A percentile compares a stretch with the other conserved stretches of the same genome.
phyloP scores from a whole-genome alignment of 176 grass and related monocot genomes.

The Ananas comosus region DNA sequence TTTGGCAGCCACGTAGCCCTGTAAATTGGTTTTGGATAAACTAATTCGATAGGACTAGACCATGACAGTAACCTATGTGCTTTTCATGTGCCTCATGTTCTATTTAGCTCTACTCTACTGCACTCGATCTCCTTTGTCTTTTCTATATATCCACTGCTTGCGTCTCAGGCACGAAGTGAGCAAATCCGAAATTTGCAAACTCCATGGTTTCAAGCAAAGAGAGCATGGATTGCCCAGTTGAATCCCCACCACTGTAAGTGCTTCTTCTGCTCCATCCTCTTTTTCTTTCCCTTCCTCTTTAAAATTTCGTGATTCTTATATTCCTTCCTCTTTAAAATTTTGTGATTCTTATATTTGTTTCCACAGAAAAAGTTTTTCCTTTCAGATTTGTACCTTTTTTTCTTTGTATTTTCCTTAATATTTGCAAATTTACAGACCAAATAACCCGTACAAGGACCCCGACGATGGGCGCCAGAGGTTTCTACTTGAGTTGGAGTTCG shows the following conservation, averaged over 20 bases:
- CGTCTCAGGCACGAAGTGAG: too few species aligned
- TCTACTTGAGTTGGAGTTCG: conserved; percentile 77
- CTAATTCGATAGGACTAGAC: too few species aligned
- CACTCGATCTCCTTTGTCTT: too few species aligned
- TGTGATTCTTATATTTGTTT: too few species aligned
- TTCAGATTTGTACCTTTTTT: background rate
- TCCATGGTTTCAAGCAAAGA: conserved; percentile 8
- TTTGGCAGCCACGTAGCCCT: too few species aligned
- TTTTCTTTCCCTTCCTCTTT: background rate
- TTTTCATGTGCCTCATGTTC: too few species aligned
- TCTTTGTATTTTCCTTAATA: background rate
- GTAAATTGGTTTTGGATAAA: too few species aligned
- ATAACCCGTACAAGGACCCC: conserved; percentile 62
- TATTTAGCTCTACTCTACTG: too few species aligned
- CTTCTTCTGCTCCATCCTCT: background rate
- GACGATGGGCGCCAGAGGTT: conserved; percentile 71
- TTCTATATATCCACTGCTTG: too few species aligned
- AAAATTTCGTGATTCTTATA: too few species aligned
- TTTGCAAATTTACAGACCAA: conserved; percentile 13
- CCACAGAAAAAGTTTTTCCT: background rate
- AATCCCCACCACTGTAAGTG: conserved; percentile 27
- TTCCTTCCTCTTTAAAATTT: background rate
- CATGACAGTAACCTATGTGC: too few species aligned
- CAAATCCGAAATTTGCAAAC: too few species aligned
- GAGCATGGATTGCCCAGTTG: conserved; percentile 7